These are phyloP conservation scores for apple (Malus domestica) DNA, from an alignment of 306 rosid species.

Conservation along the genomic window DNA sequence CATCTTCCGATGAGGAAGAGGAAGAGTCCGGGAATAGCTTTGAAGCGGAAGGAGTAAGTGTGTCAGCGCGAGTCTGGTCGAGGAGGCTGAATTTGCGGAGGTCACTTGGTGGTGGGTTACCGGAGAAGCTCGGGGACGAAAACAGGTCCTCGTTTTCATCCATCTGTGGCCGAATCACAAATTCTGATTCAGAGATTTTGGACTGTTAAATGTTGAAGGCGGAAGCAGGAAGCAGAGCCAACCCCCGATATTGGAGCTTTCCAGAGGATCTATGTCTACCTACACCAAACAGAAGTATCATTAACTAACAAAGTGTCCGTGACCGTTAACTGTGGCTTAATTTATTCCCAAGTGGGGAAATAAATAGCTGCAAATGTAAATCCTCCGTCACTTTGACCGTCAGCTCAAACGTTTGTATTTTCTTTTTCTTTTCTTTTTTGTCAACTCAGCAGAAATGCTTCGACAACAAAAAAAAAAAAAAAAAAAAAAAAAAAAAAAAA, in stretches of 20 bases:
- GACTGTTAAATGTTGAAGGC: neutral
- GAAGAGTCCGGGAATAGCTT: conserved; percentile 12
- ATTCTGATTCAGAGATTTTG: neutral
- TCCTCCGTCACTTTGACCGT: neutral
- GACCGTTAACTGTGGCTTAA: neutral
- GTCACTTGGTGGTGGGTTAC: neutral
- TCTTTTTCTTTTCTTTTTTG: too few species aligned
- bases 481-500: too few species aligned
- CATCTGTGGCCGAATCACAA: neutral
- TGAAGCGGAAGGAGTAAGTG: neutral
- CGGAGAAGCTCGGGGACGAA: neutral
- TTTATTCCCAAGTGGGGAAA: too few species aligned
- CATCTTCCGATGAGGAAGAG: conserved; percentile 40
- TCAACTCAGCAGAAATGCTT: too few species aligned
- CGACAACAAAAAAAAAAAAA: too few species aligned
- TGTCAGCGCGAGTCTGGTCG: neutral
- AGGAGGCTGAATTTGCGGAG: neutral
- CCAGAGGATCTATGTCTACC: neutral
- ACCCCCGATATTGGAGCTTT: neutral
- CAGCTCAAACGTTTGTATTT: neutral
- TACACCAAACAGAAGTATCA: neutral
- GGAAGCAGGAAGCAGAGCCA: neutral
- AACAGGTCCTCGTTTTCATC: conserved; percentile 3
- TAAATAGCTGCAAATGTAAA: too few species aligned
- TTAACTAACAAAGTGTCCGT: neutral